A percentile compares a stretch with the other conserved stretches of the same genome.
Conservation (phyloP, 2,329 filamentous ascomycete genomes). For the Gremmenia infestans region DNA sequence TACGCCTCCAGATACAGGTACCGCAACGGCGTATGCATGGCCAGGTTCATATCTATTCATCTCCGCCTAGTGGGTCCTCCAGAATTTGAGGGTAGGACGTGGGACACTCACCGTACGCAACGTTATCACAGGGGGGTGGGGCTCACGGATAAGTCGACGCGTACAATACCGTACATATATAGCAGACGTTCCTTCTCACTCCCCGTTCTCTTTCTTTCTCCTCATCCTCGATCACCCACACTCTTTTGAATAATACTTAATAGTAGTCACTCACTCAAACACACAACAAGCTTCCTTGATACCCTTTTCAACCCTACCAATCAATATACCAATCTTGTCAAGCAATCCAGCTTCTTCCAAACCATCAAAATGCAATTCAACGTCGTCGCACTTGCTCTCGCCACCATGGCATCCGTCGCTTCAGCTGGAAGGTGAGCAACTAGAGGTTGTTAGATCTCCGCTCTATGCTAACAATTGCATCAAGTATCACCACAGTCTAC, state of each 20-base stretch:
- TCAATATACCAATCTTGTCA: slow-evolving; percentile 8
- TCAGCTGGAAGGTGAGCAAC: slow-evolving; percentile 20
- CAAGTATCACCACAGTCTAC: slow-evolving; percentile 29
- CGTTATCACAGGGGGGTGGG: slow-evolving; percentile 4
- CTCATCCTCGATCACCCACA: slow-evolving; percentile 28
- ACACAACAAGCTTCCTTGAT: slow-evolving; percentile 1
- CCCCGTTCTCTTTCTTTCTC: slow-evolving; percentile 12
- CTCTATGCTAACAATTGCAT: slow-evolving; percentile 7
- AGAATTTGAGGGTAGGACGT: slow-evolving; percentile 7
- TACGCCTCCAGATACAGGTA: too few relatives aligned
- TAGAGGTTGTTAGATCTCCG: not conserved
- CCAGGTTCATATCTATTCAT: slow-evolving; percentile 13
- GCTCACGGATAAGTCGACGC: slow-evolving; percentile 5
- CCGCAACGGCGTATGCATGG: not conserved
- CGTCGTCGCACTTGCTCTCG: slow-evolving; percentile 24
- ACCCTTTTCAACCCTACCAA: slow-evolving; percentile 13
- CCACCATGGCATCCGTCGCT: slow-evolving; percentile 27
- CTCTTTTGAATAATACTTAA: slow-evolving; percentile 27
- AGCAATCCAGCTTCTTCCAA: slow-evolving; percentile 13
- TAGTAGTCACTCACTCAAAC: slow-evolving; percentile 12
- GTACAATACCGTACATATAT: slow-evolving; percentile 13
- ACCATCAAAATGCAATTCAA: slow-evolving; percentile 34
- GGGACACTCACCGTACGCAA: not conserved
- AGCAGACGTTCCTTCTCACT: slow-evolving; percentile 1
- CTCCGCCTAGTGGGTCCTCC: slow-evolving; percentile 15